Evolutionary conservation across 2,329 filamentous ascomycete species (phyloP).

Genomic region (Nemania sp.): DNA sequence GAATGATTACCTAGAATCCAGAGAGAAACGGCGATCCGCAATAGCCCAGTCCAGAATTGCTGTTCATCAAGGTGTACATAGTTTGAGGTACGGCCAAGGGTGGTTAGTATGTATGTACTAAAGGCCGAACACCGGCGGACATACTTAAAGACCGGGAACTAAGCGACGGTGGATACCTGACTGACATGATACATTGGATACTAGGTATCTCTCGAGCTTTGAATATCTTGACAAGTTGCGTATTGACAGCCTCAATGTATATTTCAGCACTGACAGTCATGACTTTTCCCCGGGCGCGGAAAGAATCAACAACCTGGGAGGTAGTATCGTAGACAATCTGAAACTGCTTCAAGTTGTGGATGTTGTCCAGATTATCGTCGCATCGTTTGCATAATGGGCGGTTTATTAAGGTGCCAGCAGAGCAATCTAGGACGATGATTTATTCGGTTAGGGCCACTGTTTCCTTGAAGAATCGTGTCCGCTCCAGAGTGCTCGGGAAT

Average conservation of each 20-base stretch:
- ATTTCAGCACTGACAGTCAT: background rate
- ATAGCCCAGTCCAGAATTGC: too few species aligned
- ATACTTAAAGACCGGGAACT: too few species aligned
- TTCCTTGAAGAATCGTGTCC: background rate
- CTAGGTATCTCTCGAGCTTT: too few species aligned
- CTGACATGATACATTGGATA: too few species aligned
- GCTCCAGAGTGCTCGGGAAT: constrained; percentile 4
- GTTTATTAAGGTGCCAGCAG: background rate
- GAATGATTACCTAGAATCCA: too few species aligned
- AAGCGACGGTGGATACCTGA: too few species aligned
- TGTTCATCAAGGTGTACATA: too few species aligned
- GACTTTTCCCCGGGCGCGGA: background rate
- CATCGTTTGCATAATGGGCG: background rate
- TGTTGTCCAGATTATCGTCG: constrained; percentile 7
- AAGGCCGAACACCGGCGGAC: too few species aligned
- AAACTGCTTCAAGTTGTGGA: constrained; percentile 1
- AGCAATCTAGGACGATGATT: constrained; percentile 7
- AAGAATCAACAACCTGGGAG: background rate
- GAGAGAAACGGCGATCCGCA: too few species aligned
- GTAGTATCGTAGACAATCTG: background rate
- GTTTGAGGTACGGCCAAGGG: too few species aligned
- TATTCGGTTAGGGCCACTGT: background rate
- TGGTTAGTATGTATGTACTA: too few species aligned
- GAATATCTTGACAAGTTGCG: background rate
- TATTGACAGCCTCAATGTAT: background rate